Base-by-base conservation (phyloP, 352 stramenopile genomes). In the Pythium brassicae region DNA sequence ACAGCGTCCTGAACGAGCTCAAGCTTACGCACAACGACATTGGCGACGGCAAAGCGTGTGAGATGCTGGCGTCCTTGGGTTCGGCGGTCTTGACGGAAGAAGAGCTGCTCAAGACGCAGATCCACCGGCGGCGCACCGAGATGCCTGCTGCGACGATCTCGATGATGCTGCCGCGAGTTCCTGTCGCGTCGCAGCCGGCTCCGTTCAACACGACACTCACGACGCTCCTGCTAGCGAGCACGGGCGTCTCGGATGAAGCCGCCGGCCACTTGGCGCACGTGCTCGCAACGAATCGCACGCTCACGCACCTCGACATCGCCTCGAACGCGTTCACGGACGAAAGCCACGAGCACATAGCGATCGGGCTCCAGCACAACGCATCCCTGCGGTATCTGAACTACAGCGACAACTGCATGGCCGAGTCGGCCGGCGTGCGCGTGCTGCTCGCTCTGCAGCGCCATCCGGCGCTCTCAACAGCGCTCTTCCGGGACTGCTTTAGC, bases 1-100 rank as follows among this genome's bases (percentile, higher is more conserved):
- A 92, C 56, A 53, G 42, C 6, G 37, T 61, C 11, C 74, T 92
- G 19, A 54, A 68, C 6, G 63, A 86, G 20, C 71, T 92, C 35
- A 71, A 69, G 29, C 76, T 92, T 26, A 89, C 68, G 12, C 79
- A 89, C 63, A 92, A 92, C 42, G 65, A 65, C 46, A 78, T 92
- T 29, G 75, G 72, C 27, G 74, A 87, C 51, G 59, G 58, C 32
- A 87, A 83, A 51, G 65, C 67, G 7, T 60, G 64, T 19, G 77
- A 89, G 19, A 55, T 92, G 10, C 62, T 89, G 14, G 57, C 67
- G 8, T 64, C 82, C 8, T 56, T 92, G 6, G 62, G 73, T 11
- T 65, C 73, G 15, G 72, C 71, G 27, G 52, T 68, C 27, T 43
- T 74, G 3, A 81, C 65, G 0, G 65, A 78, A n/a, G 66, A 87